These are phyloP conservation scores for Phaffia rhodozyma DNA, from an alignment of 1,284 basidiomycete genomes.

Conservation along the genomic window DNA sequence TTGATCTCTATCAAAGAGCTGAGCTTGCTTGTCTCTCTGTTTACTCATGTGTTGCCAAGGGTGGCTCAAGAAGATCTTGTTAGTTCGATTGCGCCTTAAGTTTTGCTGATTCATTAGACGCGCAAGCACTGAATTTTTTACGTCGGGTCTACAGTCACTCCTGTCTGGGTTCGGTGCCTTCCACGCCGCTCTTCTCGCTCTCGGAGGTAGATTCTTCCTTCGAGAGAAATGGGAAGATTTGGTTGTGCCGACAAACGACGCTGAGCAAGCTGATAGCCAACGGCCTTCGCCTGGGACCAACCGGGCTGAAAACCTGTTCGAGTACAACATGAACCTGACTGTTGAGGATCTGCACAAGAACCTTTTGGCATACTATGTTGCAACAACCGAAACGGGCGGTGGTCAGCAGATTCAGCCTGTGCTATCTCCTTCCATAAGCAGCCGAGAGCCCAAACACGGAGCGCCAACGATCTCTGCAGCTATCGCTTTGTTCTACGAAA, in stretches of 20 bases:
- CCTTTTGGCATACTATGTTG: slow-evolving; percentile 23
- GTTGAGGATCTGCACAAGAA: slow-evolving; percentile 30
- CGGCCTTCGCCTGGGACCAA: slow-evolving; percentile 39
- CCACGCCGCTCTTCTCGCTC: slow-evolving; percentile 62
- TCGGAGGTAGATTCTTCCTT: slow-evolving; percentile 65
- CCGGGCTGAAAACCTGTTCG: slow-evolving; percentile 4
- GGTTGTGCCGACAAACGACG: slow-evolving; percentile 56
- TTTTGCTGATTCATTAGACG: background rate
- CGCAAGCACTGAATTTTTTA: background rate
- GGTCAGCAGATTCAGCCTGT: slow-evolving; percentile 39
- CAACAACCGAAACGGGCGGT: slow-evolving; percentile 20
- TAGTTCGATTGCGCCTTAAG: slow-evolving; percentile 28
- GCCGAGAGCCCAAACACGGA: slow-evolving; percentile 44
- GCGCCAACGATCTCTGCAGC: slow-evolving; percentile 66
- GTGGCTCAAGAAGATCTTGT: slow-evolving; percentile 52
- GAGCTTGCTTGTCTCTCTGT: slow-evolving; percentile 37
- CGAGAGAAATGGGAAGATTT: slow-evolving; percentile 47
- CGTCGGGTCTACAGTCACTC: slow-evolving; percentile 38
- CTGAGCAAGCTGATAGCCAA: slow-evolving; percentile 49
- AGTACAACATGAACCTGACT: slow-evolving; percentile 18
- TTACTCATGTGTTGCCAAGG: slow-evolving; percentile 37
- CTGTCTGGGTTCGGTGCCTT: slow-evolving; percentile 63
- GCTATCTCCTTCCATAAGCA: slow-evolving; percentile 38
- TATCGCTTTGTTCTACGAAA: slow-evolving; percentile 52
- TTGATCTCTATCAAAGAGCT: slow-evolving; percentile 37